Conservation (phyloP, 108 stramenopile species). For the Pseudonitzschia delicatissima region DNA sequence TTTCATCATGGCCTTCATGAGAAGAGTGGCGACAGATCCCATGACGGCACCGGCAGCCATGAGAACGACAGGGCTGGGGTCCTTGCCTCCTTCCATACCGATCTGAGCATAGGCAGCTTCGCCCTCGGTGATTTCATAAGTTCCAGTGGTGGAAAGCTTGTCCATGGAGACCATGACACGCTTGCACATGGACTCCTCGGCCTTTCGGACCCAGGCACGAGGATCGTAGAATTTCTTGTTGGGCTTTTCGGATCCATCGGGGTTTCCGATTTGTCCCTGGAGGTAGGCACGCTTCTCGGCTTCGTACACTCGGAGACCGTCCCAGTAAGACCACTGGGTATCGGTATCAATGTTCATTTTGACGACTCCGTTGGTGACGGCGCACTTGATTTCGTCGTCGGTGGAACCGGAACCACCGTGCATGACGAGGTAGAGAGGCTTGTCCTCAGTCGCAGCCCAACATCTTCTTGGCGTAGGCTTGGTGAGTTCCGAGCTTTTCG, state of each 20-base stretch:
- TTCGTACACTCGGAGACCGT: slow-evolving; percentile 83
- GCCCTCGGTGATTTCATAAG: slow-evolving; percentile 46
- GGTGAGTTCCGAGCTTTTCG: slow-evolving; percentile 80
- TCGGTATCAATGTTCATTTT: slow-evolving; percentile 99
- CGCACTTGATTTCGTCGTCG: slow-evolving; percentile 88
- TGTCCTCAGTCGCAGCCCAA: slow-evolving; percentile 45
- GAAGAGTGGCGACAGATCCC: slow-evolving; percentile 44
- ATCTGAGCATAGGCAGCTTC: slow-evolving; percentile 45
- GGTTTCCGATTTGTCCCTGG: slow-evolving; percentile 97
- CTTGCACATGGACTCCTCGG: slow-evolving; percentile 89
- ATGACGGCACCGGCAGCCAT: slow-evolving; percentile 50
- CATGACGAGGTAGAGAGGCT: slow-evolving; percentile 95
- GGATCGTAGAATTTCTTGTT: slow-evolving; percentile 99
- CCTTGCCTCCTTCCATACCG: slow-evolving; percentile 34
- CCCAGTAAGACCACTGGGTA: slow-evolving; percentile 98
- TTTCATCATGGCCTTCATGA: slow-evolving; percentile 40
- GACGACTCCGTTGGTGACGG: slow-evolving; percentile 85
- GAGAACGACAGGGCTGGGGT: slow-evolving; percentile 36
- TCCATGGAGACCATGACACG: slow-evolving; percentile 82
- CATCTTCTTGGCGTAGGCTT: slow-evolving; percentile 85
- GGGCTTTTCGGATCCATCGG: slow-evolving; percentile 92
- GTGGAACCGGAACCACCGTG: slow-evolving; percentile 97
- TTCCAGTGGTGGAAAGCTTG: slow-evolving; percentile 74
- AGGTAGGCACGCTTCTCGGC: slow-evolving; percentile 80
- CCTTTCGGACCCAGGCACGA: slow-evolving; percentile 94